These are phyloP conservation scores for Nigrospora oryzae DNA, from an alignment of 2,329 filamentous ascomycete genomes.

Conservation along the genomic window DNA sequence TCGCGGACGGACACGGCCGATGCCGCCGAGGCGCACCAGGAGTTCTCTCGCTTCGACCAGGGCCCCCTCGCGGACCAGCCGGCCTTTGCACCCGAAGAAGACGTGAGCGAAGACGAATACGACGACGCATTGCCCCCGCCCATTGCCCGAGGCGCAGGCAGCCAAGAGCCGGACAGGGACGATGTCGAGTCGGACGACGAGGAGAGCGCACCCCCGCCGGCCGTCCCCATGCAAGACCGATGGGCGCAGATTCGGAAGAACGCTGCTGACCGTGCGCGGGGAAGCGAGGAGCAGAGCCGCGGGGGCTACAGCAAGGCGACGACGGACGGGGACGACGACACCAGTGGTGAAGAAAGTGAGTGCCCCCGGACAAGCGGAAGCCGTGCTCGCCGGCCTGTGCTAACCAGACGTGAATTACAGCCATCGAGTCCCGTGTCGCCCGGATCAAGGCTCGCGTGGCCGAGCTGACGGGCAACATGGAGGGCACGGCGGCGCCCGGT, in stretches of 20 bases:
- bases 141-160: slow-evolving; percentile 32
- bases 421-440: slow-evolving; percentile 91
- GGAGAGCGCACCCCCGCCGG: slow-evolving; percentile 19
- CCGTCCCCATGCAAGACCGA: slow-evolving; percentile 54
- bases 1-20: slow-evolving; percentile 55
- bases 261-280: slow-evolving; percentile 67
- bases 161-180: slow-evolving; percentile 5
- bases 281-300: slow-evolving; percentile 56
- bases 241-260: slow-evolving; percentile 98
- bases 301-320: slow-evolving; percentile 44
- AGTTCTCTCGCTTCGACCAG: slow-evolving; percentile 70
- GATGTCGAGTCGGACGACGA: slow-evolving; percentile 15
- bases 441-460: slow-evolving; percentile 97
- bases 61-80: slow-evolving; percentile 82
- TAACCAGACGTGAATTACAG: slow-evolving; percentile 35
- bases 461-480: slow-evolving; percentile 82
- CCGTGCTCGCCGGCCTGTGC: slow-evolving; percentile 5
- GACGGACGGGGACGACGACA: slow-evolving; percentile 69
- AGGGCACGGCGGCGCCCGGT: slow-evolving; percentile 33
- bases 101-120: slow-evolving; percentile 29
- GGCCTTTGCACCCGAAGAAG: slow-evolving; percentile 63
- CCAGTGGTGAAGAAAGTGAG: slow-evolving; percentile 70
- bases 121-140: slow-evolving; percentile 43
- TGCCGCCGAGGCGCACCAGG: slow-evolving; percentile 47
- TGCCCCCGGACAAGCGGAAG: neutral